Evolutionary conservation across 2,329 filamentous ascomycete genomes (phyloP).

Genomic region (Cladophialophora yegresii): DNA sequence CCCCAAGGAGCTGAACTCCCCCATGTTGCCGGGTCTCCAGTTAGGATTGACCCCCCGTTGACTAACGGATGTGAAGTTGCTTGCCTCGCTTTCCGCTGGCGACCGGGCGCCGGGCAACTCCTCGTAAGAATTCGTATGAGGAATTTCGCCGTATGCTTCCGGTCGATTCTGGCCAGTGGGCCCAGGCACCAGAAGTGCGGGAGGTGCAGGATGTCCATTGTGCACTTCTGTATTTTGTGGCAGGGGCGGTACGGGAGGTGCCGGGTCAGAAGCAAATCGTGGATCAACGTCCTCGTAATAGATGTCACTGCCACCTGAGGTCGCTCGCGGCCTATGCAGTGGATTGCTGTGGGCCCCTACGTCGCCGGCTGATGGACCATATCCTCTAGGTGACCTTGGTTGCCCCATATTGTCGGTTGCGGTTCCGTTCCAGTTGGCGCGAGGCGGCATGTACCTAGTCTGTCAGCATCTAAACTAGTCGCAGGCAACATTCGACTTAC

Average conservation of each 20-base stretch:
- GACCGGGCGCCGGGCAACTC: slow-evolving; percentile 67
- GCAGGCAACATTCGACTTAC: slow-evolving; percentile 20
- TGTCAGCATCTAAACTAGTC: slow-evolving; percentile 9
- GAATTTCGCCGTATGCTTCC: slow-evolving; percentile 24
- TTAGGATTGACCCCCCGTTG: slow-evolving; percentile 85
- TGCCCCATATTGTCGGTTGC: slow-evolving; percentile 21
- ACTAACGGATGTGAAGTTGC: slow-evolving; percentile 85
- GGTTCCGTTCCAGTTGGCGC: slow-evolving; percentile 43
- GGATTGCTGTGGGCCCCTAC: slow-evolving; percentile 48
- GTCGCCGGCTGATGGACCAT: slow-evolving; percentile 41
- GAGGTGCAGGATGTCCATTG: slow-evolving; percentile 39
- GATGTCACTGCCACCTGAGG: slow-evolving; percentile 42
- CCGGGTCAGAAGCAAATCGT: slow-evolving; percentile 65
- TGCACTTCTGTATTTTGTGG: slow-evolving; percentile 38
- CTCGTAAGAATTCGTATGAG: slow-evolving; percentile 55
- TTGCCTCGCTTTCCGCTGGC: slow-evolving; percentile 75
- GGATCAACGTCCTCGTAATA: slow-evolving; percentile 97
- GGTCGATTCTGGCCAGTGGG: slow-evolving; percentile 18
- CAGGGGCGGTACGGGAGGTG: slow-evolving; percentile 32
- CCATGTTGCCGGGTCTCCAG: slow-evolving; percentile 65
- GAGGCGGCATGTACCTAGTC: slow-evolving; percentile 50
- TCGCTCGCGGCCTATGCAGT: slow-evolving; percentile 35
- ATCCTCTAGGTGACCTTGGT: slow-evolving; percentile 26
- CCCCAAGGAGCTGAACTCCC: slow-evolving; percentile 43
- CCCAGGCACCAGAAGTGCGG: slow-evolving; percentile 46